Conservation (phyloP, 176 grass and related monocot genomes). For the Aegilops longissima region DNA sequence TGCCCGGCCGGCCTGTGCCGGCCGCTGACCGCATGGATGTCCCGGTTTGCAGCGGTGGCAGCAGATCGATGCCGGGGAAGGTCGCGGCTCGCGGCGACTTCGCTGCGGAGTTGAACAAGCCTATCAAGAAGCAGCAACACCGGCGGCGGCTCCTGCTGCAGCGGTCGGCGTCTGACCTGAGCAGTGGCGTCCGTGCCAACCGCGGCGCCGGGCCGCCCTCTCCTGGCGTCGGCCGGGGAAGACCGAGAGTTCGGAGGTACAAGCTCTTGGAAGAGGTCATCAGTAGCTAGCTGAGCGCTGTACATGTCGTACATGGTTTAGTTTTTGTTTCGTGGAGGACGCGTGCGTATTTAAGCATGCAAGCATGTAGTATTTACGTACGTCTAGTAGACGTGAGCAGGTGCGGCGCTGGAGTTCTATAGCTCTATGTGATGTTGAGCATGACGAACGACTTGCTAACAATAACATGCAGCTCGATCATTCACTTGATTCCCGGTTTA, state of each 20-base stretch:
- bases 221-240: constrained; percentile 44
- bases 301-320: neutral
- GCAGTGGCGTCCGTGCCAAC: constrained; percentile 40
- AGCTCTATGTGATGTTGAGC: constrained; percentile 9
- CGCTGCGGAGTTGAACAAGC: constrained; percentile 58
- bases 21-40: neutral
- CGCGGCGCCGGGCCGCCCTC: constrained; percentile 40
- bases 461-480: neutral
- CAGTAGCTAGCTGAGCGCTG: neutral
- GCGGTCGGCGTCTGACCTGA: constrained; percentile 66
- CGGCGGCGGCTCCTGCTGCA: constrained; percentile 46
- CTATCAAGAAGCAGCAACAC: constrained; percentile 76
- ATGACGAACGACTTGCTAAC: constrained; percentile 8
- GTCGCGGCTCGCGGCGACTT: constrained; percentile 53
- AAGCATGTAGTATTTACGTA: neutral
- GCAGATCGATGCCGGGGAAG: constrained; percentile 34
- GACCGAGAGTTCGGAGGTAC: constrained; percentile 76
- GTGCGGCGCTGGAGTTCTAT: neutral
- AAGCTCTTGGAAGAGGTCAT: constrained; percentile 95
- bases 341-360: neutral
- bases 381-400: neutral
- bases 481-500: neutral
- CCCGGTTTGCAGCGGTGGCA: neutral
- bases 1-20: neutral
- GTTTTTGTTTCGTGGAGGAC: neutral